These are phyloP conservation scores for Aegilops umbellulata DNA, from an alignment of 176 grass and related monocot species.

Conservation along the genomic window DNA sequence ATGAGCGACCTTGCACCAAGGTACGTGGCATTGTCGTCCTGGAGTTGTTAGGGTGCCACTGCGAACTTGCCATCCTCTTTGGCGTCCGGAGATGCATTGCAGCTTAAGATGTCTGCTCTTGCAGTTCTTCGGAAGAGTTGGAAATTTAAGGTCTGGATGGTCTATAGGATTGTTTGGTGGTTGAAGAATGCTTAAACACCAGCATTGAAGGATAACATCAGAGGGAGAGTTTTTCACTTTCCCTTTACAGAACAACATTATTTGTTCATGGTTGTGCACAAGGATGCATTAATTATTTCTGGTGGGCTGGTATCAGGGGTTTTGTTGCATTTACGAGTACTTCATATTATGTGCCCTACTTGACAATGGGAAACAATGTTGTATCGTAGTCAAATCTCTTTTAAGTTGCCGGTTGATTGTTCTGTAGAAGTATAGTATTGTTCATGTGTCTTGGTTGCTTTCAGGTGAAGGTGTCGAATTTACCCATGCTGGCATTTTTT, in stretches of 20 bases:
- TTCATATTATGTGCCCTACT: conserved; percentile 5
- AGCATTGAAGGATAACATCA: conserved; percentile 1
- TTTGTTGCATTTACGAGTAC: background rate
- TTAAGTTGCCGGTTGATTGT: background rate
- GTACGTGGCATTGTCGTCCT: background rate
- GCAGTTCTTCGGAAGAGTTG: conserved; percentile 21
- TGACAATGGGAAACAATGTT: conserved; percentile 4
- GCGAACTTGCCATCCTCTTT: background rate
- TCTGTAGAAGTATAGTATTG: background rate
- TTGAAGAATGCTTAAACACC: background rate
- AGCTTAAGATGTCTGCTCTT: background rate
- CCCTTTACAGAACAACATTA: background rate
- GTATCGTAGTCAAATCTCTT: background rate
- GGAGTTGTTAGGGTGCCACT: conserved; percentile 6
- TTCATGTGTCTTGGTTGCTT: background rate
- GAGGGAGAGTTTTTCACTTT: background rate
- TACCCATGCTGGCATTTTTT: background rate
- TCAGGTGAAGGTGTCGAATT: background rate
- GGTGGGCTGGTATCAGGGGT: background rate
- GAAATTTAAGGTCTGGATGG: background rate
- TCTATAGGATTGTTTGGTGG: background rate
- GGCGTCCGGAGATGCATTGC: background rate
- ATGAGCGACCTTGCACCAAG: conserved; percentile 21
- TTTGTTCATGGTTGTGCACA: conserved; percentile 4
- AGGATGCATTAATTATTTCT: background rate